Percentiles rank a stretch among this genome's conserved stretches.
Conservation (phyloP, 2,329 filamentous ascomycete genomes). For the Phoma sp. region DNA sequence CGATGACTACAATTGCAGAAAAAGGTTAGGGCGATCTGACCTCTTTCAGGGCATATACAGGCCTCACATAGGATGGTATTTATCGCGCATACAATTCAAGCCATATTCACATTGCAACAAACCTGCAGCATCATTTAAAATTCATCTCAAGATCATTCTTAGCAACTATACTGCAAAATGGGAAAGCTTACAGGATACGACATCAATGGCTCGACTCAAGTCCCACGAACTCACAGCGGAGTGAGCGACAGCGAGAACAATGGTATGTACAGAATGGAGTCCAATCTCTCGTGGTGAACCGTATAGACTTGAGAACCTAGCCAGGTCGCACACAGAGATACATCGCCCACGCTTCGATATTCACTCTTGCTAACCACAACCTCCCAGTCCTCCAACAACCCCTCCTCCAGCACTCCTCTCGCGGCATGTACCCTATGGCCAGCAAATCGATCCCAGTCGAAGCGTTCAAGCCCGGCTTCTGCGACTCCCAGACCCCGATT, state of each 20-base stretch:
- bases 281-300: too few relatives aligned
- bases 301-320: too few relatives aligned
- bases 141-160: neutral
- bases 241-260: constrained; percentile 13
- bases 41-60: too few relatives aligned
- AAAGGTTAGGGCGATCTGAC: neutral
- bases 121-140: too few relatives aligned
- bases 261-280: neutral
- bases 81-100: neutral
- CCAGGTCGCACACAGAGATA: too few relatives aligned
- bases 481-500: constrained; percentile 17
- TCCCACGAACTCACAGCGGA: constrained; percentile 12
- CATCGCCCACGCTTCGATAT: too few relatives aligned
- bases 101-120: neutral
- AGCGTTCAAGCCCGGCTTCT: constrained; percentile 20
- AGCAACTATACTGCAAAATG: neutral
- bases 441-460: constrained; percentile 15
- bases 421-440: constrained; percentile 21
- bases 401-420: constrained; percentile 20
- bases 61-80: neutral
- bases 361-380: neutral
- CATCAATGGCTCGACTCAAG: constrained; percentile 8
- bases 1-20: constrained; percentile 13
- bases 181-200: constrained; percentile 15
- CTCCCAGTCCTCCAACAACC: constrained; percentile 15